Evolutionary conservation across 148 eudicot species (phyloP), one percentile per base, ranked within the genome.

Genomic region (Oxyria digyna): DNA sequence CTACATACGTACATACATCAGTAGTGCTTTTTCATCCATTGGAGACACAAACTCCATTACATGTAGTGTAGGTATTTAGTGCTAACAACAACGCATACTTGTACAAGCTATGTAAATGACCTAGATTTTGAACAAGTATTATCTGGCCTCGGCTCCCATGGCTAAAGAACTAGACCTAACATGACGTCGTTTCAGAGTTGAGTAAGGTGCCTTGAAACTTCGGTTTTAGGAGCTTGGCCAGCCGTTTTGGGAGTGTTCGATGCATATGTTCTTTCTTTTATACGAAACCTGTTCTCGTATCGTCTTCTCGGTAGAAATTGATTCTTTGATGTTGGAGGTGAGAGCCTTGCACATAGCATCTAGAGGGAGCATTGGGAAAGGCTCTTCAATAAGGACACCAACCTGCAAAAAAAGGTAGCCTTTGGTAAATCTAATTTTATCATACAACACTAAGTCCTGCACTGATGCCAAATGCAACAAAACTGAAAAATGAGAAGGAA

Each of bases 301-400:
- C 71, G 64, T 21, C 62, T 78, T 77, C 65, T 93, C 89, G 10
- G 75, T 78, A 21, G 77, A 76, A 23, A 88, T 69, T 67, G 83
- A 78, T 71, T 90, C 96, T 42, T 76, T 81, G 26, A 93, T 79
- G 69, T 82, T 86, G 81, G 41, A 46, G 21, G 74, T 80, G 69
- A 84, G 74, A 50, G 31, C 69, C 57, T 75, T 75, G 80, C 96
- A 93, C n/a, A 89, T 74, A 65, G 88, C 95, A 59, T 93, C 98
- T 41, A 93, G 90, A 43, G 95, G 87, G 66, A 93, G 98, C 95
- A 86, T 82, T 8, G 98, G 87, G 77, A 93, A 93, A 10, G 98
- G 95, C 81, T 93, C 98, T 80, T 93, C 96, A 42, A 93, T 93
- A 64, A 93, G 95, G 69, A 93, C 98, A 72, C 96, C 96, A 18